Evolutionary conservation across 495 filamentous ascomycete genomes (phyloP).

Genomic region (Terfezia claveryi): DNA sequence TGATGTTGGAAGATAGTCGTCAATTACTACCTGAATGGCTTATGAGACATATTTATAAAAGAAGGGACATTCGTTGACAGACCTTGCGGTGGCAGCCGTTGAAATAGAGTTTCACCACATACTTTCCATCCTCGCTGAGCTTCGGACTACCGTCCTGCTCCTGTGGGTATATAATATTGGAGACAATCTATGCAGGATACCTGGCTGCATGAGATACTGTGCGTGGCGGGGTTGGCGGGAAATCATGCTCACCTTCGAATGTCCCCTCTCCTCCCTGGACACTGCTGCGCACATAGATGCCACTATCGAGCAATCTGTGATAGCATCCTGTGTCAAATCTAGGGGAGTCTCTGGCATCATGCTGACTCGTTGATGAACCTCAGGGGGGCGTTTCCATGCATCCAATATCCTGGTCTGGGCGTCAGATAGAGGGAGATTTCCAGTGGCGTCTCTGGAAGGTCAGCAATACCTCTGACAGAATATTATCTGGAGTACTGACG

Average conservation of each 20-base stretch:
- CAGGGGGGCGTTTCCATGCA: constrained; percentile 56
- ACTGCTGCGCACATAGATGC: constrained; percentile 76
- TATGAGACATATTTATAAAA: background rate
- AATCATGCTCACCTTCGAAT: constrained; percentile 26
- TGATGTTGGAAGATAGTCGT: constrained; percentile 74
- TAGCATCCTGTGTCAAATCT: constrained; percentile 81
- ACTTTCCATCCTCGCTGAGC: constrained; percentile 60
- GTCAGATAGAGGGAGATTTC: constrained; percentile 45
- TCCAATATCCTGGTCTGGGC: constrained; percentile 48
- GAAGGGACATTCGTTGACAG: background rate
- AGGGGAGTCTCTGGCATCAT: constrained; percentile 17
- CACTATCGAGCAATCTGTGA: constrained; percentile 91
- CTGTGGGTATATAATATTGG: constrained; percentile 51
- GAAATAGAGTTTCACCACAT: constrained; percentile 78
- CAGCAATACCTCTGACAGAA: constrained; percentile 9
- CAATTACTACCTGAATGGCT: constrained; percentile 41
- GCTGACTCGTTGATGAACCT: constrained; percentile 23
- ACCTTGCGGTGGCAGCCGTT: constrained; percentile 69
- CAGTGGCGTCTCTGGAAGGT: constrained; percentile 37
- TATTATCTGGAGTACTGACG: constrained; percentile 24
- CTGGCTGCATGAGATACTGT: too few species aligned
- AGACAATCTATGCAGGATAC: constrained; percentile 32
- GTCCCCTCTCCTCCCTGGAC: constrained; percentile 38
- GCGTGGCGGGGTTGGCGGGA: constrained; percentile 8
- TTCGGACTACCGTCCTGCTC: constrained; percentile 33